A percentile compares a stretch with the other conserved stretches of the same genome.
These are phyloP conservation scores for Clonostachys sp. DNA, from an alignment of 2,329 filamentous ascomycete species.

Conservation along the genomic window DNA sequence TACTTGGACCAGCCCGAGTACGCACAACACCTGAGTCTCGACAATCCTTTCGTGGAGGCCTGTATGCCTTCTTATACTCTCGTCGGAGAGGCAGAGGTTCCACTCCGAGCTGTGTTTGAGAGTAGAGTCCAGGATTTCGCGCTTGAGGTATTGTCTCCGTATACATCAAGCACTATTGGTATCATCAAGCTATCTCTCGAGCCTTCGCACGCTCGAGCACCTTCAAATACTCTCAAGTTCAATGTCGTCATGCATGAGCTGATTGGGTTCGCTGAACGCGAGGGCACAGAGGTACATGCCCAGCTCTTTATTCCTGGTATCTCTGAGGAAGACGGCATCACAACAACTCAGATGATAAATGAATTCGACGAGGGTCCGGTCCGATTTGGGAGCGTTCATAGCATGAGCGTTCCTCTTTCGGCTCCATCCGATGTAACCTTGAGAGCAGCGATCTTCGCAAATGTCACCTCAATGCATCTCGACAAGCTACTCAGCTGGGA, in stretches of 20 bases:
- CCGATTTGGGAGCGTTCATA: slow-evolving; percentile 95
- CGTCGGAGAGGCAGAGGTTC: slow-evolving; percentile 89
- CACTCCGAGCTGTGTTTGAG: slow-evolving; percentile 88
- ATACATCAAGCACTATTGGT: slow-evolving; percentile 85
- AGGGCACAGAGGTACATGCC: slow-evolving; percentile 92
- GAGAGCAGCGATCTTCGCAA: slow-evolving; percentile 86
- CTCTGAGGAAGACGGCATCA: slow-evolving; percentile 85
- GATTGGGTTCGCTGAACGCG: slow-evolving; percentile 88
- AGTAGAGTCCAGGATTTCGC: slow-evolving; percentile 91
- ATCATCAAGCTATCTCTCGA: slow-evolving; percentile 89
- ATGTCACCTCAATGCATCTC: slow-evolving; percentile 87
- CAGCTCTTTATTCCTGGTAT: slow-evolving; percentile 94
- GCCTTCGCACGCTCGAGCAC: slow-evolving; percentile 87
- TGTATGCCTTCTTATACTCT: slow-evolving; percentile 92
- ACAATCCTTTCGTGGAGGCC: slow-evolving; percentile 87
- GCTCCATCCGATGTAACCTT: slow-evolving; percentile 66
- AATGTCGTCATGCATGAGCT: slow-evolving; percentile 98
- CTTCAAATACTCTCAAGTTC: slow-evolving; percentile 90
- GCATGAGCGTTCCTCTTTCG: slow-evolving; percentile 86
- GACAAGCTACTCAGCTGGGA: slow-evolving; percentile 98
- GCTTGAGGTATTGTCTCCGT: slow-evolving; percentile 86
- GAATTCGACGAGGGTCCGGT: slow-evolving; percentile 92
- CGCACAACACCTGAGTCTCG: slow-evolving; percentile 84
- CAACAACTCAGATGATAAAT: slow-evolving; percentile 89
- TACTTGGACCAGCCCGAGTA: slow-evolving; percentile 96